These are phyloP conservation scores for Sherardia arvensis DNA, from an alignment of 257 asterid species.

Conservation along the genomic window DNA sequence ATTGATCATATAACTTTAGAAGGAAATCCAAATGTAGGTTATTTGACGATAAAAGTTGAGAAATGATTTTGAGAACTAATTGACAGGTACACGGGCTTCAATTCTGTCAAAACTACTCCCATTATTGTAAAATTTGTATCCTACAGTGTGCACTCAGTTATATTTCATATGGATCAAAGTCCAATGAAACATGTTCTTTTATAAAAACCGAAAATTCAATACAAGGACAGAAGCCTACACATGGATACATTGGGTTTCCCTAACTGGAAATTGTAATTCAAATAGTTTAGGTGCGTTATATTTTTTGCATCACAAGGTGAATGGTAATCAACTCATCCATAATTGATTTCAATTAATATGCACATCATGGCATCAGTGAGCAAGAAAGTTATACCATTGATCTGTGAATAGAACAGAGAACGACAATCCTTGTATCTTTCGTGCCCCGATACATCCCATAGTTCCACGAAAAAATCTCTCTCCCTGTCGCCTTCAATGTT, in stretches of 20 bases:
- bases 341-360: neutral
- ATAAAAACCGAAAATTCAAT: neutral
- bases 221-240: neutral
- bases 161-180: neutral
- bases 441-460: conserved; percentile 97
- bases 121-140: neutral
- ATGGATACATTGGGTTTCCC: neutral
- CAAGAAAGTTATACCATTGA: conserved; percentile 51
- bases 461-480: conserved; percentile 81
- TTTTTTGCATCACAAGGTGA: neutral
- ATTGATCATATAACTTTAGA: neutral
- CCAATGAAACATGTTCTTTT: too few relatives aligned
- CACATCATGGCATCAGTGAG: neutral
- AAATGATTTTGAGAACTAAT: neutral
- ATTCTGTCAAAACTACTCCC: neutral
- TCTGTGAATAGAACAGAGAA: conserved; percentile 85
- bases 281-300: neutral
- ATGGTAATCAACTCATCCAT: neutral
- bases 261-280: neutral
- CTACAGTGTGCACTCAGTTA: neutral
- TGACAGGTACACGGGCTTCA: neutral
- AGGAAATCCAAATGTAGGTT: neutral
- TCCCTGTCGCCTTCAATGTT: conserved; percentile 53
- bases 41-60: neutral
- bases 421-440: conserved; percentile 92